A percentile compares a stretch with the other conserved stretches of the same genome.
These are phyloP conservation scores for Exophiala calicioides DNA, from an alignment of 2,329 filamentous ascomycete genomes.

Conservation along the genomic window DNA sequence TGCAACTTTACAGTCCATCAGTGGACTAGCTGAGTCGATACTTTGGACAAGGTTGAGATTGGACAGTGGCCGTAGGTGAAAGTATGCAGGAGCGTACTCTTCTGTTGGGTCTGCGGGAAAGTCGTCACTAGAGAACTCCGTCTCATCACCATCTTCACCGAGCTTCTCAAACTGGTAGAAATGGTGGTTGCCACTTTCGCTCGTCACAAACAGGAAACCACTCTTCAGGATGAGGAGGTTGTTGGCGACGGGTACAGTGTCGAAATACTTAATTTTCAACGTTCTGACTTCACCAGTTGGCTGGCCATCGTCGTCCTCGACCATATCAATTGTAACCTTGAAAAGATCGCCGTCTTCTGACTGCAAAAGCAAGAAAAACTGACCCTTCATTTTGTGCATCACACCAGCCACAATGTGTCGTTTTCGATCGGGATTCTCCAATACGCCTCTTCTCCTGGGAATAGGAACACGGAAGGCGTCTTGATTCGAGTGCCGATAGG, in stretches of 20 bases:
- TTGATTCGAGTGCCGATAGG: constrained; percentile 95
- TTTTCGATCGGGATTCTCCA: constrained; percentile 89
- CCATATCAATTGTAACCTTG: constrained; percentile 92
- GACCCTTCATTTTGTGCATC: constrained; percentile 96
- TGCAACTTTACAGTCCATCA: constrained; percentile 87
- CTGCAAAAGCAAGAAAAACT: constrained; percentile 96
- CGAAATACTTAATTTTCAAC: constrained; percentile 95
- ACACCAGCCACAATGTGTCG: constrained; percentile 84
- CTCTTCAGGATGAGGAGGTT: constrained; percentile 92
- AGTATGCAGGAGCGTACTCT: constrained; percentile 77
- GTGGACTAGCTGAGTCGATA: constrained; percentile 84
- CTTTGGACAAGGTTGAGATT: constrained; percentile 84
- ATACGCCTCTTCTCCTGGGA: constrained; percentile 79
- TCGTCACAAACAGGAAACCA: constrained; percentile 89
- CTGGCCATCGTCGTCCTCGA: constrained; percentile 75
- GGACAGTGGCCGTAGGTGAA: constrained; percentile 74
- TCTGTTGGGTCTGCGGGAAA: constrained; percentile 75
- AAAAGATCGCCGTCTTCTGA: constrained; percentile 98
- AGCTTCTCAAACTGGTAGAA: constrained; percentile 98
- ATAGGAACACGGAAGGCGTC: constrained; percentile 86
- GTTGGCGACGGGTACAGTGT: constrained; percentile 86
- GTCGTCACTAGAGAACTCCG: constrained; percentile 79
- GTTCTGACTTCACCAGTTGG: constrained; percentile 77
- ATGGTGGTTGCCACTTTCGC: constrained; percentile 88
- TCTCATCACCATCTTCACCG: constrained; percentile 89